Percentiles rank a stretch among this genome's conserved stretches.
Conservation (phyloP, 495 filamentous ascomycete genomes). For the Xylaria longipes region DNA sequence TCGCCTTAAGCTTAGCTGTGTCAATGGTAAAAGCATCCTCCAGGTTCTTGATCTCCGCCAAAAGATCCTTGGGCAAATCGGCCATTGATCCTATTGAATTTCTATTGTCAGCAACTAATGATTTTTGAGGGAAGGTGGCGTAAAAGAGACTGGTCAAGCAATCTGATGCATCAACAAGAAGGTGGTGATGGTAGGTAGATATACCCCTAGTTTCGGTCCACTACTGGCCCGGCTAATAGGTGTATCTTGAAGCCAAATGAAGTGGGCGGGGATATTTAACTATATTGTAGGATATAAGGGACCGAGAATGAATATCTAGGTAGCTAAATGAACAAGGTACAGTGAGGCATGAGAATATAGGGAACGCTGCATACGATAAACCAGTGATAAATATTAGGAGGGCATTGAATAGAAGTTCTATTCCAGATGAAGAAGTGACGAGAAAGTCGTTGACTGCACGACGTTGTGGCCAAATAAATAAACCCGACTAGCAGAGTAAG, state of each 20-base stretch:
- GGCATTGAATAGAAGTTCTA: neutral
- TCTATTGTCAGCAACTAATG: conserved; percentile 21
- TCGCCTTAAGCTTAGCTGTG: conserved; percentile 79
- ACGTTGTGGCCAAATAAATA: neutral
- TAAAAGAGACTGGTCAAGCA: neutral
- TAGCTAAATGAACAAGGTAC: neutral
- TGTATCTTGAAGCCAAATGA: neutral
- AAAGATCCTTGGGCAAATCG: conserved; percentile 78
- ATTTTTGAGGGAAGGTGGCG: neutral
- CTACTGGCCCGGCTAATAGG: neutral
- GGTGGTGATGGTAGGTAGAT: neutral
- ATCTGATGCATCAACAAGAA: neutral
- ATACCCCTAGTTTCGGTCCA: neutral
- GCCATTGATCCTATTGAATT: conserved; percentile 44
- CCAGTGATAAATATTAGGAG: neutral
- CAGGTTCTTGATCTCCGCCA: conserved; percentile 81
- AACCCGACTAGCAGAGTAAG: neutral
- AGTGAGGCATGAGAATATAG: neutral
- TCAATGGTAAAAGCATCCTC: conserved; percentile 88
- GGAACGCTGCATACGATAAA: neutral
- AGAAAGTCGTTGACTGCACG: neutral
- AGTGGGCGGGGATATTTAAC: neutral
- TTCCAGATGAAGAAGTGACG: conserved; percentile 1
- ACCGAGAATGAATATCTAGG: neutral
- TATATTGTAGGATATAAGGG: neutral